Base-by-base conservation (phyloP, 202 grass and related monocot genomes). In the Panicum hallii region DNA sequence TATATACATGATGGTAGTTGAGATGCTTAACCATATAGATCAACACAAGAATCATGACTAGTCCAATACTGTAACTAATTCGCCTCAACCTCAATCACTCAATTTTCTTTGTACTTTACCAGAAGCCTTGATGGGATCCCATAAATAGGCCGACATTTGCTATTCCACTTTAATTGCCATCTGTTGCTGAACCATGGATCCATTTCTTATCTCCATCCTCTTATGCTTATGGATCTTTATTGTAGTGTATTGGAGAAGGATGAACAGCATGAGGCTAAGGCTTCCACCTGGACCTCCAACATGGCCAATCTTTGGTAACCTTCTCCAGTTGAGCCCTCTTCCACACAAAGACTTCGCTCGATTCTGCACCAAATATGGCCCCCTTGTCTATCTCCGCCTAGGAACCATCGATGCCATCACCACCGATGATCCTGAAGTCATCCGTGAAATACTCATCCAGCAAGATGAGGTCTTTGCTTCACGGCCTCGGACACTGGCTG, bases 391-490 rank as follows among this genome's bases (percentile, higher is more conserved):
- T 90, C 95, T 97, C 47, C 92, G 90, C 16, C 90, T 95, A 26
- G 92, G 92, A 79, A 90, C 83, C 9, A 90, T 97, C 1, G 79
- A 97, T 81, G 95, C 92, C 41, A 93, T 95, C 87, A 97, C 92
- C 73, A 97, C 92, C 9, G 90, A 93, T 66, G 95, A 97, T 61
- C 90, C 95, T 11, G 95, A 93, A 60, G 92, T 97, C 69, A 97
- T 97, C 82, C 89, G 90, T 60, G 95, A 97, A 72, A 97, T 97
- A 70, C 92, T 97, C 42, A 84, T 97, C 67, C 80, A 79, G 55
- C 95, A 95, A 80, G 95, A 97, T 49, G 92, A 97, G 65, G 85
- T 93, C 32, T 97, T 97, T 55, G 95, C 95, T 52, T 97, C 92
- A n/a, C 85, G 95, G 41, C 92, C 95, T 78, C 87, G 92, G 48